Percentiles rank a stretch among this genome's conserved stretches.
Evolutionary conservation across 1,139 yeast genomes (phyloP).

Genomic region (Scheffersomyces illinoinensis): DNA sequence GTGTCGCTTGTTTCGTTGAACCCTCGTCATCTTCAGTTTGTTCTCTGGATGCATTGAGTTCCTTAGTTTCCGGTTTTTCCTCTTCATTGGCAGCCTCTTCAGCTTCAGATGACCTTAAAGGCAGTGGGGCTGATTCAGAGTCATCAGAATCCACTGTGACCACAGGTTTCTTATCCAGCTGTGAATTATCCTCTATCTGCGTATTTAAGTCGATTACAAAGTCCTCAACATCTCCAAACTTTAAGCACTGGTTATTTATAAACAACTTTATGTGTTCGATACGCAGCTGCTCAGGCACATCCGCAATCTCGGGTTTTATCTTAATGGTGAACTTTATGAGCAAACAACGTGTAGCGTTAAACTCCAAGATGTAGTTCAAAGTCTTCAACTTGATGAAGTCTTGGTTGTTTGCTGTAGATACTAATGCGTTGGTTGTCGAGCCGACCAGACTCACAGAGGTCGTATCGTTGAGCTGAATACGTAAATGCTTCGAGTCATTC

Average conservation of each 20-base stretch:
- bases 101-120: not conserved
- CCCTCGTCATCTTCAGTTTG: not conserved
- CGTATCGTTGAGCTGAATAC: slow-evolving; percentile 32
- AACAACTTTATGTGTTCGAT: slow-evolving; percentile 13
- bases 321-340: slow-evolving; percentile 17
- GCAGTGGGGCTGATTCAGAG: not conserved
- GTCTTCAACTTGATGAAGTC: slow-evolving; percentile 46
- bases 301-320: slow-evolving; percentile 1
- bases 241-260: slow-evolving; percentile 24
- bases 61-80: slow-evolving; percentile 2
- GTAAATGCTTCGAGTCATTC: slow-evolving; percentile 30
- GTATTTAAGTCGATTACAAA: slow-evolving; percentile 14
- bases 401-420: slow-evolving; percentile 18
- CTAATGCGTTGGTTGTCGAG: not conserved
- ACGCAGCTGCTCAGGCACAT: not conserved
- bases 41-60: not conserved
- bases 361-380: slow-evolving; percentile 42
- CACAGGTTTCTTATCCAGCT: not conserved
- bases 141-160: not conserved
- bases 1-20: slow-evolving; percentile 3
- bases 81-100: slow-evolving; percentile 6
- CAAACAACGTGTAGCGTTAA: slow-evolving; percentile 41
- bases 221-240: slow-evolving; percentile 40
- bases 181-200: not conserved
- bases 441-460: slow-evolving; percentile 4